Percentiles rank a stretch among this genome's conserved stretches.
phyloP scores from a whole-genome alignment of 176 grass and related monocot species.

The Typha latifolia region DNA sequence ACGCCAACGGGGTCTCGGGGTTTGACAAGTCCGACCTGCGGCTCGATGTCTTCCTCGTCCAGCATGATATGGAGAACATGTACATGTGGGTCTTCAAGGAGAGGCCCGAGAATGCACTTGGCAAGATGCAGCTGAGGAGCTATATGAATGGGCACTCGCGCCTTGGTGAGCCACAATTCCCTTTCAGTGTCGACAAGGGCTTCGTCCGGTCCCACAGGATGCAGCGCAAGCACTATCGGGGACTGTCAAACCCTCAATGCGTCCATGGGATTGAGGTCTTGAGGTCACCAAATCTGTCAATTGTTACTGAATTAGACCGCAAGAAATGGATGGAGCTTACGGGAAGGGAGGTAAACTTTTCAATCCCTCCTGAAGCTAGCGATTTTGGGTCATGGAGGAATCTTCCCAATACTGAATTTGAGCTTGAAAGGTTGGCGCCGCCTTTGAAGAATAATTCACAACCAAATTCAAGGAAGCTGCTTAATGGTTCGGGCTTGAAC shows the following conservation, averaged over 20 bases:
- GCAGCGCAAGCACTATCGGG: conserved; percentile 95
- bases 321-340: conserved; percentile 91
- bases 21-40: conserved; percentile 81
- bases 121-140: conserved; percentile 98
- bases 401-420: conserved; percentile 63
- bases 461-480: conserved; percentile 51
- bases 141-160: conserved; percentile 97
- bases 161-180: conserved; percentile 78
- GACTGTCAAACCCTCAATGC: conserved; percentile 93
- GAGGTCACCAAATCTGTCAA: conserved; percentile 46
- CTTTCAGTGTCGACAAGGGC: conserved; percentile 68
- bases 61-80: conserved; percentile 99
- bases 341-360: conserved; percentile 78
- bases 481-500: conserved; percentile 71
- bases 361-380: conserved; percentile 67
- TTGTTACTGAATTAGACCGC: conserved; percentile 57
- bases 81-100: conserved; percentile 99
- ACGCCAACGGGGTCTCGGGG: conserved; percentile 37
- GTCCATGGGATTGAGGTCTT: conserved; percentile 95
- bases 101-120: conserved; percentile 82
- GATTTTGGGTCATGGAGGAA: conserved; percentile 95
- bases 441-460: conserved; percentile 31
- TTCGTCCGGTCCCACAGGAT: conserved; percentile 93
- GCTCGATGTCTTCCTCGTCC: conserved; percentile 86
- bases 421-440: conserved; percentile 55